Base-by-base conservation (phyloP, 2,329 filamentous ascomycete species). In the Pseudocercospora ulei region DNA sequence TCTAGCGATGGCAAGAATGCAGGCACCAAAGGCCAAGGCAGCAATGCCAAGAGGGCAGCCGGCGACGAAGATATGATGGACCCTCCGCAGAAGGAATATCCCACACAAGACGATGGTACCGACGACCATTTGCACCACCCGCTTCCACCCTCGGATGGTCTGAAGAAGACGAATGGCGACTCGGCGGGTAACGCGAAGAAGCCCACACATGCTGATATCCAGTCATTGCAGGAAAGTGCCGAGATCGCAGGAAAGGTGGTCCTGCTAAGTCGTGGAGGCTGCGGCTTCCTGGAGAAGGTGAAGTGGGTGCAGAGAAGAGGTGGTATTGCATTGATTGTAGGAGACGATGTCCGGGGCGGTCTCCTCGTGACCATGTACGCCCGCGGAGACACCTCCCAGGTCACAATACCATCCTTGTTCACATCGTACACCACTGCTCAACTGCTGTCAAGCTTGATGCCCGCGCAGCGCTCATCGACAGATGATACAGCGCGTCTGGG, bases 341-440 rank as follows among this genome's bases (percentile, higher is more conserved):
- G 90, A 16, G 90, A 98, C 60, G 82, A 95, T 60, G 80, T 83
- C 41, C 82, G 83, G 45, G 88, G 88, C 28, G 87, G 86, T 3
- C 82, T 82, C 22, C 66, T 98, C 45, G 83, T 96, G 35, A 90
- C 92, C 53, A 98, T 98, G 90, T 96, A 94, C 61, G 90, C 90
- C n/a, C 78, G 83, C 55, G 90, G 88, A 23, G 87, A 96, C 57
- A 94, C 88, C 3, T 92, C 87, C 20, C 94, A 95, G 55, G 75
- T 96, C 49, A 85, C 85, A 0, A 95, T 98, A 38, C 87, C 90
- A 1, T 84, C 90, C 0, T 71, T 96, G 6, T 98, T 98, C 62
- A 96, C 90, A 0, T 92, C 88, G 0, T 78, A 90, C 52, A 96
- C 86, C 0, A 96, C 88, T 0, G 90, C 90, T 1, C 88, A 95